Percentiles rank a stretch among this genome's conserved stretches.
Conservation (phyloP, 805 yeast species). For the Teunomyces gatunensis region DNA sequence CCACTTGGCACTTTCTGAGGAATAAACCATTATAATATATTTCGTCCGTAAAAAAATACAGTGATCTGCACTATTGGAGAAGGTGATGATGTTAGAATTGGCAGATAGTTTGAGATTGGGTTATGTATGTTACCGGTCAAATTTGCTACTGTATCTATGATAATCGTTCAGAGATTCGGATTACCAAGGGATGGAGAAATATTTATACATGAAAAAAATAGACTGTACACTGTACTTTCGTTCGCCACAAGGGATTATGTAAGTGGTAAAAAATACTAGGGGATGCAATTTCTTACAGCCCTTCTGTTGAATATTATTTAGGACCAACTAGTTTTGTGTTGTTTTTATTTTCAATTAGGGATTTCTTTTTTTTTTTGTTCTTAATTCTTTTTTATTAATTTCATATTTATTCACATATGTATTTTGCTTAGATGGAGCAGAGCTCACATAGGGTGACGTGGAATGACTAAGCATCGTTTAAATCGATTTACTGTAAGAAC, state of each 20-base stretch:
- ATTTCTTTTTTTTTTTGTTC: background rate
- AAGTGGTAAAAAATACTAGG: conserved; percentile 1
- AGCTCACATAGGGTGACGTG: too few species aligned
- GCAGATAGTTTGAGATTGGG: background rate
- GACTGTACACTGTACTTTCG: background rate
- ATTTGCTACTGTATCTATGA: background rate
- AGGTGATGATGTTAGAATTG: background rate
- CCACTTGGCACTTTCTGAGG: conserved; percentile 50
- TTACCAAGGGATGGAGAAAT: background rate
- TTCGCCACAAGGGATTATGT: conserved; percentile 2
- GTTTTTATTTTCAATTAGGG: background rate
- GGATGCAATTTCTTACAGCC: conserved; percentile 2
- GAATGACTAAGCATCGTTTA: too few species aligned
- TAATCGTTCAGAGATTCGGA: background rate
- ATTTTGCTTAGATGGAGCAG: too few species aligned
- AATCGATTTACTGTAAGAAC: too few species aligned
- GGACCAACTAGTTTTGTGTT: background rate
- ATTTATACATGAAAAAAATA: conserved; percentile 1
- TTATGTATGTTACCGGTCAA: background rate
- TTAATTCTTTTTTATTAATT: background rate
- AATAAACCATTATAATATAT: conserved; percentile 32
- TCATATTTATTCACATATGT: background rate
- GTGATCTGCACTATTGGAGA: background rate
- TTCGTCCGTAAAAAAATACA: background rate
- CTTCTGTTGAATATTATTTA: background rate